Percentiles rank a stretch among this genome's conserved stretches.
These are phyloP conservation scores for Collariella sp. DNA, from an alignment of 495 filamentous ascomycete genomes.

Conservation along the genomic window DNA sequence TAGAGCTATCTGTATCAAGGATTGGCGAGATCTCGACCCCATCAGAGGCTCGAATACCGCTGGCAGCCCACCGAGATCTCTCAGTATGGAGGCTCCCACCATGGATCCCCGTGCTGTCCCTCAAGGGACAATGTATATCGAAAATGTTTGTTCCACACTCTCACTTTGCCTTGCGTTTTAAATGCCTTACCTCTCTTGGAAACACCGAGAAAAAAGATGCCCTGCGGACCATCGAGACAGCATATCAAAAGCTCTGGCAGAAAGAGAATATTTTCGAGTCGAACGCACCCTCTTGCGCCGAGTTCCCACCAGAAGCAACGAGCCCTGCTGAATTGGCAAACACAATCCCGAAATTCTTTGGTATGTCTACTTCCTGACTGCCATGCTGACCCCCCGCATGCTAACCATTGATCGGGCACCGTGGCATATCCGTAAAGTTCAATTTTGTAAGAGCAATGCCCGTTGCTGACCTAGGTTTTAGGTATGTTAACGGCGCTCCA, in stretches of 20 bases:
- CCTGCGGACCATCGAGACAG: slow-evolving; percentile 78
- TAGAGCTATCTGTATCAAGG: no score
- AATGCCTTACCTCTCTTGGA: no score
- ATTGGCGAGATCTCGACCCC: no score
- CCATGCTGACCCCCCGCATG: not conserved
- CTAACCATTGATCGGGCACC: not conserved
- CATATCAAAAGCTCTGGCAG: slow-evolving; percentile 82
- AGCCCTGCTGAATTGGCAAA: slow-evolving; percentile 49
- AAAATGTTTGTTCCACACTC: not conserved
- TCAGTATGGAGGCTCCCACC: not conserved
- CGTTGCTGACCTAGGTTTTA: not conserved
- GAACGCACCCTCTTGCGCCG: slow-evolving; percentile 66
- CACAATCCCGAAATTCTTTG: slow-evolving; percentile 3
- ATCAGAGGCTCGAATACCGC: no score
- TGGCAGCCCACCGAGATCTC: no score
- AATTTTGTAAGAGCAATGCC: no score
- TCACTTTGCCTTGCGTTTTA: not conserved
- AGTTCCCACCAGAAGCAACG: slow-evolving; percentile 64
- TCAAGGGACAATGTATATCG: not conserved
- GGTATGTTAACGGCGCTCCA: slow-evolving; percentile 87
- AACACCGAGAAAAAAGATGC: slow-evolving; percentile 82
- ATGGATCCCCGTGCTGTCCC: not conserved
- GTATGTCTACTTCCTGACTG: slow-evolving; percentile 41
- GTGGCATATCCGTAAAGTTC: slow-evolving; percentile 2
- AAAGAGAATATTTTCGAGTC: slow-evolving; percentile 69